These are phyloP conservation scores for Calophaca sinica DNA, from an alignment of 306 rosid species.

Conservation along the genomic window DNA sequence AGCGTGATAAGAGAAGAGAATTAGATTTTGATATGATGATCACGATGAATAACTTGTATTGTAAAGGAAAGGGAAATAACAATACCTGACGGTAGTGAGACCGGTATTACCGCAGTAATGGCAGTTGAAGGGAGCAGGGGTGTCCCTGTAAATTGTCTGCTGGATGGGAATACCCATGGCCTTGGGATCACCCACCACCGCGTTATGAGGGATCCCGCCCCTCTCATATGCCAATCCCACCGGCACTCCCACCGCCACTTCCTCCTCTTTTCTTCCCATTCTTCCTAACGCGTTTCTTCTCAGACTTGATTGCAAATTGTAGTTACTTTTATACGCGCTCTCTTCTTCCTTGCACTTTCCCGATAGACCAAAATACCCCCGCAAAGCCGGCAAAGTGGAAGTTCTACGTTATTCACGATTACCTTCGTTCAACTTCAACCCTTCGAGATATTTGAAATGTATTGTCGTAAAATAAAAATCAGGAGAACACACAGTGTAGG, in stretches of 20 bases:
- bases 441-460: neutral
- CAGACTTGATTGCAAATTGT: too few relatives aligned
- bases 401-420: neutral
- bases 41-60: neutral
- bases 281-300: neutral
- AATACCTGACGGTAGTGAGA: slow-evolving; percentile 61
- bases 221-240: slow-evolving; percentile 47
- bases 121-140: slow-evolving; percentile 91
- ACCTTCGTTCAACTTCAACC: neutral
- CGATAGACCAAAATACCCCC: neutral
- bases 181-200: slow-evolving; percentile 73
- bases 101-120: slow-evolving; percentile 61
- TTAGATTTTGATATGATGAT: too few relatives aligned
- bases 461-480: too few relatives aligned
- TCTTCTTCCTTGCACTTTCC: neutral
- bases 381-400: neutral
- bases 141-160: slow-evolving; percentile 85
- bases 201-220: slow-evolving; percentile 72
- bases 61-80: neutral
- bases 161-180: slow-evolving; percentile 79
- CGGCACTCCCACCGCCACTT: slow-evolving; percentile 71
- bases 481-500: too few relatives aligned
- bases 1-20: too few relatives aligned
- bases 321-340: neutral
- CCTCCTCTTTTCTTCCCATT: slow-evolving; percentile 56